Evolutionary conservation across 2,329 filamentous ascomycete species (phyloP).

Genomic region (Fonsecaea erecta): DNA sequence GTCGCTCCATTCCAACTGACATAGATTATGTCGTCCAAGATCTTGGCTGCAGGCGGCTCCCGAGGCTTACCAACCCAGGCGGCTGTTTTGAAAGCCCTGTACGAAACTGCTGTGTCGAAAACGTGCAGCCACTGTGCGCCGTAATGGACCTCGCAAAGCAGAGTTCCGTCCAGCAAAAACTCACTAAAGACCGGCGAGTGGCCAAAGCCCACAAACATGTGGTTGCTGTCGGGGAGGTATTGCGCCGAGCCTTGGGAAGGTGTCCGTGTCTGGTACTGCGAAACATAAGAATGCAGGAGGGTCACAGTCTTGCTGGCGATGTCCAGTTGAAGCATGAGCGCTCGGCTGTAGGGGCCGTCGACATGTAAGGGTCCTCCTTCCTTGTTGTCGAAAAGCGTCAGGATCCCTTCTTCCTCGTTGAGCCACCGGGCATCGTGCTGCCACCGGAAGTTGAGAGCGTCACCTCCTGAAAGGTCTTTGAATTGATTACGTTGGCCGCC

Average conservation of each 20-base stretch:
- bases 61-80: constrained; percentile 59
- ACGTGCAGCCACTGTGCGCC: constrained; percentile 44
- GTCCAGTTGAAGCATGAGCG: constrained; percentile 51
- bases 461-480: constrained; percentile 46
- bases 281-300: constrained; percentile 48
- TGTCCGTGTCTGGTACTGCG: constrained; percentile 44
- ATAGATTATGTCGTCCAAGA: constrained; percentile 43
- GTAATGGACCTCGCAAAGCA: constrained; percentile 60
- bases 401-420: constrained; percentile 37
- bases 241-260: constrained; percentile 51
- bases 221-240: constrained; percentile 45
- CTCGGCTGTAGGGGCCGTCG: constrained; percentile 46
- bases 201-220: constrained; percentile 57
- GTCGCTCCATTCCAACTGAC: constrained; percentile 56
- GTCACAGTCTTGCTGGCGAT: constrained; percentile 50
- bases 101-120: constrained; percentile 53
- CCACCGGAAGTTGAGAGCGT: constrained; percentile 55
- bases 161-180: constrained; percentile 44
- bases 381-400: constrained; percentile 50
- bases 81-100: constrained; percentile 56
- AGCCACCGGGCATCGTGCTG: constrained; percentile 59
- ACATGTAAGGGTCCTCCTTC: constrained; percentile 34
- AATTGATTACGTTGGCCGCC: constrained; percentile 55
- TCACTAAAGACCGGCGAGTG: constrained; percentile 57
- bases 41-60: constrained; percentile 31